phyloP scores from a whole-genome alignment of 2,329 filamentous ascomycete species.

The Talaromyces sp. region DNA sequence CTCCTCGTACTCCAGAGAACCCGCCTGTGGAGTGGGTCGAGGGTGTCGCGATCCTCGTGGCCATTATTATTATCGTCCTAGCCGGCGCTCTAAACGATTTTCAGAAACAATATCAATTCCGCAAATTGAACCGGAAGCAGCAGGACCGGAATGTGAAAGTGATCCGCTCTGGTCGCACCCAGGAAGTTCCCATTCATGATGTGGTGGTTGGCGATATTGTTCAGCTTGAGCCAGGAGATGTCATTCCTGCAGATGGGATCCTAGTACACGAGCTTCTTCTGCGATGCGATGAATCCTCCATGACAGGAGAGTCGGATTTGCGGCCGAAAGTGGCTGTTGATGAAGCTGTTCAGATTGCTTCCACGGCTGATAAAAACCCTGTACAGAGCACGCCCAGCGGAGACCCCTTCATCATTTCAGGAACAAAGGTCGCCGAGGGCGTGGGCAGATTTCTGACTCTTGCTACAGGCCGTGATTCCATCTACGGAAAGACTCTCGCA shows the following conservation, averaged over 20 bases:
- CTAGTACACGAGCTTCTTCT: slow-evolving; percentile 64
- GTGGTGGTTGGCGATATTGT: slow-evolving; percentile 68
- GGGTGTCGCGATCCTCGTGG: too few relatives aligned
- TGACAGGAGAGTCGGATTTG: slow-evolving; percentile 67
- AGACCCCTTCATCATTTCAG: slow-evolving; percentile 77
- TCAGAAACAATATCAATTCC: too few relatives aligned
- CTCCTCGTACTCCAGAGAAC: too few relatives aligned
- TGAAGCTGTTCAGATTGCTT: not conserved
- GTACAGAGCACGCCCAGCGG: slow-evolving; percentile 46
- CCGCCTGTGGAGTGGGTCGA: too few relatives aligned
- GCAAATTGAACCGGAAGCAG: too few relatives aligned
- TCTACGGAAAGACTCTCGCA: slow-evolving; percentile 73
- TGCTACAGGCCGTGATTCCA: slow-evolving; percentile 69
- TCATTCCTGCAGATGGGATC: slow-evolving; percentile 68
- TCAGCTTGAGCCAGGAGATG: slow-evolving; percentile 65
- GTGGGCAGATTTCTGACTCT: slow-evolving; percentile 73
- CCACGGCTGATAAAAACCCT: slow-evolving; percentile 49
- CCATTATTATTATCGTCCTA: too few relatives aligned
- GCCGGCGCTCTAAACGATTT: too few relatives aligned
- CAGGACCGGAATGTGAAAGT: slow-evolving; percentile 51
- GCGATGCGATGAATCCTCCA: slow-evolving; percentile 71
- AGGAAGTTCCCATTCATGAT: slow-evolving; percentile 63
- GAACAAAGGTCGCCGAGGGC: slow-evolving; percentile 72
- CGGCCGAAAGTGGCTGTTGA: not conserved
- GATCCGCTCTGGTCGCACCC: slow-evolving; percentile 63